A percentile compares a stretch with the other conserved stretches of the same genome.
phyloP scores from a whole-genome alignment of 2,329 filamentous ascomycete genomes.

The Parastagonospora avenae region DNA sequence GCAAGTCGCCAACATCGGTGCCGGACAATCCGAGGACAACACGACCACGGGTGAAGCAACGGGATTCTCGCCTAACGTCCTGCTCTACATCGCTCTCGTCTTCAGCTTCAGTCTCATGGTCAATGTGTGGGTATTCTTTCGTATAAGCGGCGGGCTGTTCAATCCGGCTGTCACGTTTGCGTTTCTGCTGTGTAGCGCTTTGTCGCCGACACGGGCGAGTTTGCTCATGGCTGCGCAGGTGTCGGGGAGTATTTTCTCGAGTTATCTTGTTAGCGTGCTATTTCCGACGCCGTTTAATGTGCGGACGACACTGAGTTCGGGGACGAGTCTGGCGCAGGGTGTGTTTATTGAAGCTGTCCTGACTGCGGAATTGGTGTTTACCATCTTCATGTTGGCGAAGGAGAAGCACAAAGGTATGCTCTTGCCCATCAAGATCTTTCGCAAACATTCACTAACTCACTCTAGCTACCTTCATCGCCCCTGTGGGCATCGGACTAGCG shows the following conservation, averaged over 20 bases:
- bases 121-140: constrained; percentile 49
- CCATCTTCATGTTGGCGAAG: constrained; percentile 65
- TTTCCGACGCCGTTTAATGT: constrained; percentile 55
- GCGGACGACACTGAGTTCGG: constrained; percentile 49
- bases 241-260: constrained; percentile 51
- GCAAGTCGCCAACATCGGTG: constrained; percentile 55
- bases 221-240: constrained; percentile 54
- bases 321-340: constrained; percentile 51
- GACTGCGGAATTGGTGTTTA: constrained; percentile 46
- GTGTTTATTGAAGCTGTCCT: constrained; percentile 51
- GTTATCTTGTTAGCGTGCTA: constrained; percentile 51
- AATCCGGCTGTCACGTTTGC: constrained; percentile 43
- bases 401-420: constrained; percentile 67
- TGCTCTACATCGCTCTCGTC: constrained; percentile 45
- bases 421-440: neutral
- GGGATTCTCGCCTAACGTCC: constrained; percentile 52
- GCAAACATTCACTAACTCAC: neutral
- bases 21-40: constrained; percentile 31
- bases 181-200: constrained; percentile 46
- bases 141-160: constrained; percentile 41
- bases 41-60: constrained; percentile 53
- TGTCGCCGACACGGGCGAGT: constrained; percentile 49
- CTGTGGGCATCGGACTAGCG: constrained; percentile 72
- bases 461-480: constrained; percentile 68
- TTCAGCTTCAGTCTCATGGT: constrained; percentile 47